phyloP scores from a whole-genome alignment of 1,139 yeast genomes.

The Entelexis sorbosivorans region DNA sequence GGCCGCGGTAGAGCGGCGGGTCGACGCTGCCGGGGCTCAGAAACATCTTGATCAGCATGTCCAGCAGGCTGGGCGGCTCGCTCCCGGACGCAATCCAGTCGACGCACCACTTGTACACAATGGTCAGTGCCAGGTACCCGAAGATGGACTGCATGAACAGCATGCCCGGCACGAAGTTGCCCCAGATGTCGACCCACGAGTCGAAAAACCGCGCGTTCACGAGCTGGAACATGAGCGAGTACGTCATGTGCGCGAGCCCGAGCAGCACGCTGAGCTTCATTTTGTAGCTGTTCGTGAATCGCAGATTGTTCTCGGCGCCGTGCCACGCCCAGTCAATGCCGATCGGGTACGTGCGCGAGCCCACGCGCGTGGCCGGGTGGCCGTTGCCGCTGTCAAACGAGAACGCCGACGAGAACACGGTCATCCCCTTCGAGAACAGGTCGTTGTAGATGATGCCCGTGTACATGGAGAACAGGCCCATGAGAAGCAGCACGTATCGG shows the following conservation, averaged over 20 bases:
- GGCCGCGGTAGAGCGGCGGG: slow-evolving; percentile 75
- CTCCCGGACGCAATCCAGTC: slow-evolving; percentile 72
- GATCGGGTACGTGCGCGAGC: slow-evolving; percentile 57
- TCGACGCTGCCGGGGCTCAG: slow-evolving; percentile 83
- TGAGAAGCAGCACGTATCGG: slow-evolving; percentile 72
- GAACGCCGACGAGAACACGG: slow-evolving; percentile 83
- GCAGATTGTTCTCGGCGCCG: slow-evolving; percentile 81
- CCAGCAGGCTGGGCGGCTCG: slow-evolving; percentile 85
- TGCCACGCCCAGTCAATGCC: slow-evolving; percentile 97
- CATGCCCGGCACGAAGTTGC: slow-evolving; percentile 89
- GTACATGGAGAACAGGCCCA: slow-evolving; percentile 90
- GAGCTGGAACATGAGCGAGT: slow-evolving; percentile 72
- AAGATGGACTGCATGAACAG: slow-evolving; percentile 92
- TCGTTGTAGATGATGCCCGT: slow-evolving; percentile 92
- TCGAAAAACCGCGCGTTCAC: slow-evolving; percentile 67
- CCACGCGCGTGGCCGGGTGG: slow-evolving; percentile 29
- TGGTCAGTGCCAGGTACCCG: slow-evolving; percentile 76
- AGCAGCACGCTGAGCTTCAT: slow-evolving; percentile 90
- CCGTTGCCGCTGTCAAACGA: slow-evolving; percentile 52
- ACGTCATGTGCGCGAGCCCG: slow-evolving; percentile 94
- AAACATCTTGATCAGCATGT: slow-evolving; percentile 94
- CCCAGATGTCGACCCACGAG: slow-evolving; percentile 73
- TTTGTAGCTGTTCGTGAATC: slow-evolving; percentile 88
- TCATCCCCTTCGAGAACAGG: slow-evolving; percentile 80
- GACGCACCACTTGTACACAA: slow-evolving; percentile 86